Percentiles rank a stretch among this genome's conserved stretches.
Evolutionary conservation across 2,329 filamentous ascomycete species (phyloP).

Genomic region (Juglanconis juglandina): DNA sequence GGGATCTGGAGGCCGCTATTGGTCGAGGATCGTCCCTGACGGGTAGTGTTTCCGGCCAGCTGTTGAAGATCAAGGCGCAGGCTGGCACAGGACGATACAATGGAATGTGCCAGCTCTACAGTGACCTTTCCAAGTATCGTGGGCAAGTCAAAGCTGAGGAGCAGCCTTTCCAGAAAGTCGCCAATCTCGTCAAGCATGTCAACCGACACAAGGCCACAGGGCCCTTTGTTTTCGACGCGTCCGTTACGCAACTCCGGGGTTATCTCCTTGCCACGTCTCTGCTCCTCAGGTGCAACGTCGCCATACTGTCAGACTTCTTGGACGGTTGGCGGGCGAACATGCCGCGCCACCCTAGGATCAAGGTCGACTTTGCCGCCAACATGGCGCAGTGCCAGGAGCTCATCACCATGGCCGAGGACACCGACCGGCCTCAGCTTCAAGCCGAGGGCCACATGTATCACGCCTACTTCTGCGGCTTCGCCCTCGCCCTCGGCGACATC

Average conservation of each 20-base stretch:
- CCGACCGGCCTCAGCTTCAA: constrained; percentile 39
- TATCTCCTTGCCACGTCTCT: constrained; percentile 42
- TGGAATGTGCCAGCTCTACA: constrained; percentile 17
- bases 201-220: constrained; percentile 26
- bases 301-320: constrained; percentile 41
- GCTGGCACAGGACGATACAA: constrained; percentile 16
- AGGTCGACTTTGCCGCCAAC: constrained; percentile 28
- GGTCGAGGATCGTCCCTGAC: background rate
- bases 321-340: constrained; percentile 11
- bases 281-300: constrained; percentile 45
- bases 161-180: constrained; percentile 47
- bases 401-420: constrained; percentile 33
- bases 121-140: constrained; percentile 22
- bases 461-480: constrained; percentile 45
- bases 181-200: constrained; percentile 40
- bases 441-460: constrained; percentile 49
- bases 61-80: constrained; percentile 1
- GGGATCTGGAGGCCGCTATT: background rate
- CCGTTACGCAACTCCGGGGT: constrained; percentile 33
- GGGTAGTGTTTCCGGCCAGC: background rate
- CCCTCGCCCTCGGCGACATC: constrained; percentile 25
- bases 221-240: constrained; percentile 34
- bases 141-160: constrained; percentile 35
- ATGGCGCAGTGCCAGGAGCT: constrained; percentile 38
- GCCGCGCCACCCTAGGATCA: constrained; percentile 6